Conservation (phyloP, 192 early-diverging fungal species). For the Linnemannia exigua region DNA sequence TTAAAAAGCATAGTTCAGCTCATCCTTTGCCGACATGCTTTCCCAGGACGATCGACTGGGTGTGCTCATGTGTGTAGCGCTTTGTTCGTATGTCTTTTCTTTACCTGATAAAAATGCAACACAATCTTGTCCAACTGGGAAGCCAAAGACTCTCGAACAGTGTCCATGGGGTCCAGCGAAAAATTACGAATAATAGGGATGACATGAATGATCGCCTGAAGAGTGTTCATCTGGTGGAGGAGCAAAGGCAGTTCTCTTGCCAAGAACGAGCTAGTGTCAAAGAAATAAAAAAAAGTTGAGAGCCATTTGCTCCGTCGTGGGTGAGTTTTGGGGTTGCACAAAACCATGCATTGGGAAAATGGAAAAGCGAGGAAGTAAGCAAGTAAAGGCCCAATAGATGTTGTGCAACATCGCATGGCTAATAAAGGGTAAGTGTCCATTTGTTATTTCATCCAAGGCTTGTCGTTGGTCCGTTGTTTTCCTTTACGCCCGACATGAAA, state of each 20-base stretch:
- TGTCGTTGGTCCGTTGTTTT: background rate
- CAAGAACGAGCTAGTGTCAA: conserved; percentile 19
- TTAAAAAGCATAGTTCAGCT: conserved; percentile 6
- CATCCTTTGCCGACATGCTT: background rate
- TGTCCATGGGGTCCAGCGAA: conserved; percentile 33
- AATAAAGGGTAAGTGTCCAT: background rate
- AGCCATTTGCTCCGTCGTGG: conserved; percentile 24
- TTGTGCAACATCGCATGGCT: background rate
- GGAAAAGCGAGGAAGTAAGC: background rate
- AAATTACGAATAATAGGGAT: conserved; percentile 42
- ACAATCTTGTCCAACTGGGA: conserved; percentile 51
- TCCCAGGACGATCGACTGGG: background rate
- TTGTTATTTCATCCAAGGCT: background rate
- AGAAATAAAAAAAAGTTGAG: conserved; percentile 25
- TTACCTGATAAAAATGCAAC: conserved; percentile 41
- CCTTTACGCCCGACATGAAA: background rate
- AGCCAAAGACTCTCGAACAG: conserved; percentile 44
- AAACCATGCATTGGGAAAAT: conserved; percentile 9
- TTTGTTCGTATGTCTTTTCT: background rate
- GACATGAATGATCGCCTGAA: conserved; percentile 27
- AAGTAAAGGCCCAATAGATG: background rate
- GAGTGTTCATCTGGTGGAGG: conserved; percentile 32
- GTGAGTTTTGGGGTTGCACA: conserved; percentile 5
- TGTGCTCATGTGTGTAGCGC: background rate
- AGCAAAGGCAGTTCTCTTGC: conserved; percentile 37